A percentile compares a stretch with the other conserved stretches of the same genome.
These are phyloP conservation scores for Apiospora aurea DNA, from an alignment of 2,329 filamentous ascomycete genomes.

Conservation along the genomic window DNA sequence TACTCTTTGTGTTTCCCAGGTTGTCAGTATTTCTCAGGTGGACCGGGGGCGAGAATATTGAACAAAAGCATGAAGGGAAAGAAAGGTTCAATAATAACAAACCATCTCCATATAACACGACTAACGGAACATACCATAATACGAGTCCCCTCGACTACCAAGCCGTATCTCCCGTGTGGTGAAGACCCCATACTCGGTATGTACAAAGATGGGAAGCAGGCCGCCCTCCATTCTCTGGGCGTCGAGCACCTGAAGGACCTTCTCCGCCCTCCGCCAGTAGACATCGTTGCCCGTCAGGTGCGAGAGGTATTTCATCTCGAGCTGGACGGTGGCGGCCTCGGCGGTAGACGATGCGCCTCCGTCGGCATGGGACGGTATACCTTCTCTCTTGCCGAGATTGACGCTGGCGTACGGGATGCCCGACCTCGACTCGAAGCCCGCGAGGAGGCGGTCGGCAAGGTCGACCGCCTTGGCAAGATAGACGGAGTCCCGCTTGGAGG, in stretches of 20 bases:
- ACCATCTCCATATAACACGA: background rate
- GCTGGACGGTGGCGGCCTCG: conserved; percentile 88
- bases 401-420: conserved; percentile 92
- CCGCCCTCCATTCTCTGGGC: conserved; percentile 80
- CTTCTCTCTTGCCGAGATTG: conserved; percentile 79
- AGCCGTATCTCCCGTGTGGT: conserved; percentile 85
- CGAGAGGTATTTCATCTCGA: conserved; percentile 96
- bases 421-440: conserved; percentile 85
- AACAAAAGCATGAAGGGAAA: background rate
- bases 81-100: background rate
- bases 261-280: conserved; percentile 92
- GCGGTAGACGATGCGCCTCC: conserved; percentile 93
- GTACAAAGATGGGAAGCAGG: conserved; percentile 89
- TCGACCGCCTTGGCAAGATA: conserved; percentile 97
- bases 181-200: conserved; percentile 80
- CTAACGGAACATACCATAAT: conserved; percentile 65
- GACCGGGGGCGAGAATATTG: background rate
- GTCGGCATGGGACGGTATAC: conserved; percentile 83
- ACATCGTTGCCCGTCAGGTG: conserved; percentile 91
- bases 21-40: background rate
- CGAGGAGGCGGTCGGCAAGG: conserved; percentile 83
- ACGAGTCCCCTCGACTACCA: conserved; percentile 93
- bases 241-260: conserved; percentile 90
- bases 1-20: conserved; percentile 63
- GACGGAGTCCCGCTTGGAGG: conserved; percentile 76